Conservation (phyloP, 1,284 basidiomycete species). For the Moesziomyces globuligerus region DNA sequence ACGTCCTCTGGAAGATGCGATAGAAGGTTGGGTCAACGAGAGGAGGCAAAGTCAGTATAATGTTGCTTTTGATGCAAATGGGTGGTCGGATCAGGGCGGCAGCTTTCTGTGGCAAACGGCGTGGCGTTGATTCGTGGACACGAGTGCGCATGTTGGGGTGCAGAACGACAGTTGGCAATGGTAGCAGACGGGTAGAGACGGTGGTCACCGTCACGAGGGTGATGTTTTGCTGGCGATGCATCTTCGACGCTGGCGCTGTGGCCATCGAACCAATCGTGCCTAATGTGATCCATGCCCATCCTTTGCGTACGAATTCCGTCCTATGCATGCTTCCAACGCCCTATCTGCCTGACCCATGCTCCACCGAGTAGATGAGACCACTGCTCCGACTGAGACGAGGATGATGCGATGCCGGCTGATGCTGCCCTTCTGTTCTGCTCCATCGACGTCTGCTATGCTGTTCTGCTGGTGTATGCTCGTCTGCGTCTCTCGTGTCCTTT, state of each 20-base stretch:
- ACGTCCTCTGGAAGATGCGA: conserved; percentile 60
- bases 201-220: no score
- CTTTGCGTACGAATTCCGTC: no score
- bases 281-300: no score
- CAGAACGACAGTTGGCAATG: not conserved
- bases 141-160: not conserved
- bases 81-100: no score
- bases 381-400: not conserved
- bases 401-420: not conserved
- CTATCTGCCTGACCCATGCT: no score
- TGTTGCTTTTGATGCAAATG: not conserved
- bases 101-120: not conserved
- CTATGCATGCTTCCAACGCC: no score
- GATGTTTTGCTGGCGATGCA: no score
- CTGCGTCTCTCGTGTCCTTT: conserved; percentile 1
- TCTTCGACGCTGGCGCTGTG: no score
- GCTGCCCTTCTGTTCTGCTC: not conserved
- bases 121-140: not conserved
- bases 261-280: no score
- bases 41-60: conserved; percentile 28
- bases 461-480: not conserved
- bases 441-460: not conserved
- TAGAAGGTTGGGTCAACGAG: conserved; percentile 8
- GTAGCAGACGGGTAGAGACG: not conserved
- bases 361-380: no score